These are phyloP conservation scores for Exserohilum rostratum DNA, from an alignment of 2,329 filamentous ascomycete species.

Conservation along the genomic window DNA sequence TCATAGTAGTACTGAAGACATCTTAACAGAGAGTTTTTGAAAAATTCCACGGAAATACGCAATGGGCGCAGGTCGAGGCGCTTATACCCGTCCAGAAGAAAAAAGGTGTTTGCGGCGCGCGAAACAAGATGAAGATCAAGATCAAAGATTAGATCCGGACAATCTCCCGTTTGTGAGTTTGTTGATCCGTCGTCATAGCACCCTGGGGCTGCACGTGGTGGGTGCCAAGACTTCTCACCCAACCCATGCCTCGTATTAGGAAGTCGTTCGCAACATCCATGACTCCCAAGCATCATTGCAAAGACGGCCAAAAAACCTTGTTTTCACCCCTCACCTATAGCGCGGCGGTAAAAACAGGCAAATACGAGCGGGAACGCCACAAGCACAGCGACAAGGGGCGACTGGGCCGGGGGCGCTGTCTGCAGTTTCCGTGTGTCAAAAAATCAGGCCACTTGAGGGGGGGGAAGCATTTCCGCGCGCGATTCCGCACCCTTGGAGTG, in stretches of 20 bases:
- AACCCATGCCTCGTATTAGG: too few relatives aligned
- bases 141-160: background rate
- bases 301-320: background rate
- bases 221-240: constrained; percentile 2
- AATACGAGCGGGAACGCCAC: constrained; percentile 36
- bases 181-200: background rate
- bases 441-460: constrained; percentile 19
- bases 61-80: background rate
- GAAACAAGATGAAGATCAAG: background rate
- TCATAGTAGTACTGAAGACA: background rate
- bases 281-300: background rate
- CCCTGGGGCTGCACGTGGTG: background rate
- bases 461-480: background rate
- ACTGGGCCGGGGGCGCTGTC: constrained; percentile 1
- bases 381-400: background rate
- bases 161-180: background rate
- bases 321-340: background rate
- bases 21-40: background rate
- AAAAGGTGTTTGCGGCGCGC: background rate
- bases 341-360: constrained; percentile 26
- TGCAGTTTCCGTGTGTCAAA: constrained; percentile 26
- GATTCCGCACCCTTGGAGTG: constrained; percentile 5
- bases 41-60: background rate
- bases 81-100: background rate
- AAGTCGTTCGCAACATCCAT: too few relatives aligned